Percentiles rank a stretch among this genome's conserved stretches.
These are phyloP conservation scores for Gillenia trifoliata DNA, from an alignment of 306 rosid genomes.

Conservation along the genomic window DNA sequence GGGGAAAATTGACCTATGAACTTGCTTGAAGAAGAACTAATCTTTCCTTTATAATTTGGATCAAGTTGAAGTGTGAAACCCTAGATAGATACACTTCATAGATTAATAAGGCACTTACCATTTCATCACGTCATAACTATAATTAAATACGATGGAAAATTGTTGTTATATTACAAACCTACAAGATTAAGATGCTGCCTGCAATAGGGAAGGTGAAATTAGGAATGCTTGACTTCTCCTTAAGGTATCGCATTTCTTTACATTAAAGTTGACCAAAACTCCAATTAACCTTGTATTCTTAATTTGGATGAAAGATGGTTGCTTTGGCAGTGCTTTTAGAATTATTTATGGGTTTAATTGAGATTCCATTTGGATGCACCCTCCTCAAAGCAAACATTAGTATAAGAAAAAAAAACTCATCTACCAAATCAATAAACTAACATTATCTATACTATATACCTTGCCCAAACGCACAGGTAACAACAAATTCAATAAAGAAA, in stretches of 20 bases:
- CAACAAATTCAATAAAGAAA: background rate
- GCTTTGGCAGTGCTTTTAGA: background rate
- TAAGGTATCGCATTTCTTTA: background rate
- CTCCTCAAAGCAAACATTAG: conserved; percentile 4
- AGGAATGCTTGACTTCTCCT: background rate
- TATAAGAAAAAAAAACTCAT: background rate
- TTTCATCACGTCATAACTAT: conserved; percentile 1
- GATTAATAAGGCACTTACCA: background rate
- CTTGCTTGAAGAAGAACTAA: background rate
- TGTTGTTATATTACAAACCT: background rate
- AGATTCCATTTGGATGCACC: conserved; percentile 9
- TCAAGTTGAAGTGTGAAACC: background rate
- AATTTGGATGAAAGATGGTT: background rate
- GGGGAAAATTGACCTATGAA: background rate
- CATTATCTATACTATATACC: background rate
- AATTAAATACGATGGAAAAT: background rate
- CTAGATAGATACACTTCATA: background rate
- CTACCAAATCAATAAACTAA: background rate
- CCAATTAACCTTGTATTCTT: background rate
- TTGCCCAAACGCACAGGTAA: background rate
- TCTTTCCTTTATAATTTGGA: background rate
- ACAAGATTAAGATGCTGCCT: background rate
- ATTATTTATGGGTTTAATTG: background rate
- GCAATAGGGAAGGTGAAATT: too few relatives aligned
- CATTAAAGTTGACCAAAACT: background rate